These are phyloP conservation scores for Calonectria pseudoturangicola DNA, from an alignment of 2,329 filamentous ascomycete genomes.

Conservation along the genomic window DNA sequence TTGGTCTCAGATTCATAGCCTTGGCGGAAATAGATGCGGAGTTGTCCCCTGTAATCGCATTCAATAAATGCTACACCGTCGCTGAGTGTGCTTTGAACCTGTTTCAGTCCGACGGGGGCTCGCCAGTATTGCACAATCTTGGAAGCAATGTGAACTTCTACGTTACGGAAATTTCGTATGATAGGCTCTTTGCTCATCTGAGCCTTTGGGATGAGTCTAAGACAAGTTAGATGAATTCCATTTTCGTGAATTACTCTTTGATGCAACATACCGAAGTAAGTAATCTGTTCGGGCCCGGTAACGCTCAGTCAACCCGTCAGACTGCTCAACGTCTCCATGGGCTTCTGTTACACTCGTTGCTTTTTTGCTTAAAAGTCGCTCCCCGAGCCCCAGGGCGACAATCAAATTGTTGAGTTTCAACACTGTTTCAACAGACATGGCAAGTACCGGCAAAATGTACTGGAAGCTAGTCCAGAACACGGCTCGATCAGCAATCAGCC, in stretches of 20 bases:
- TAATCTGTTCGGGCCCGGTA: conserved; percentile 26
- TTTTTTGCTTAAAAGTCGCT: conserved; percentile 17
- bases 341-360: conserved; percentile 25
- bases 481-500: conserved; percentile 30
- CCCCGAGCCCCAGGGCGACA: background rate
- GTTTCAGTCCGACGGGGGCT: conserved; percentile 12
- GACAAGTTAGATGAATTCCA: background rate
- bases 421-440: conserved; percentile 13
- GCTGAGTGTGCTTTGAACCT: conserved; percentile 25
- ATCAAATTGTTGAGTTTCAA: conserved; percentile 19
- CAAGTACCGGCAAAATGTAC: conserved; percentile 13
- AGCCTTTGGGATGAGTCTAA: conserved; percentile 24
- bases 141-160: conserved; percentile 9
- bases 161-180: background rate
- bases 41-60: conserved; percentile 18
- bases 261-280: conserved; percentile 16
- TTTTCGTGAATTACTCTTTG: too few relatives aligned
- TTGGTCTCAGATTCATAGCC: conserved; percentile 30
- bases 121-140: conserved; percentile 31
- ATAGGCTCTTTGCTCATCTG: background rate
- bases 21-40: conserved; percentile 24
- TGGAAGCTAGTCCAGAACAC: conserved; percentile 17
- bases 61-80: conserved; percentile 29
- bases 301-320: conserved; percentile 21
- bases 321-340: conserved; percentile 4